Percentiles rank a stretch among this genome's conserved stretches.
Conservation (phyloP, 352 stramenopile genomes). For the Plasmopara muralis region DNA sequence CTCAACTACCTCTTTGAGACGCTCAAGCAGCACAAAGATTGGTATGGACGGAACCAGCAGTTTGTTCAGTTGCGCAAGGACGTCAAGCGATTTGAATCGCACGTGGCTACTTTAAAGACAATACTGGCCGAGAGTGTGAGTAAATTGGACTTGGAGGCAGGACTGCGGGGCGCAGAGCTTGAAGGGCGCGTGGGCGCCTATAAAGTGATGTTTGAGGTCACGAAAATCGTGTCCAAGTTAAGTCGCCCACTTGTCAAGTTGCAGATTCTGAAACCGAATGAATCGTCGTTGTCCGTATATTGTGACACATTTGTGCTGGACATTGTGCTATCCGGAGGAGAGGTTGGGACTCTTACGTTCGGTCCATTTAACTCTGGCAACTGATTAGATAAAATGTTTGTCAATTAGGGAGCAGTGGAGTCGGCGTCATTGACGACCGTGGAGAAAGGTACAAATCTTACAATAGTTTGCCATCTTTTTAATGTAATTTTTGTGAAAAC, state of each 20-base stretch:
- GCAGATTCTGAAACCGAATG: conserved; percentile 82
- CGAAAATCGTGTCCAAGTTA: conserved; percentile 80
- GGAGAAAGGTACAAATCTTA: conserved; percentile 38
- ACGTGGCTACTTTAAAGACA: conserved; percentile 61
- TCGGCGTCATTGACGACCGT: conserved; percentile 79
- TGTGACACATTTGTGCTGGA: conserved; percentile 87
- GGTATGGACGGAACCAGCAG: conserved; percentile 85
- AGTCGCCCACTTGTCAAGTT: conserved; percentile 82
- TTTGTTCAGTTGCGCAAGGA: conserved; percentile 84
- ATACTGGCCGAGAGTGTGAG: conserved; percentile 78
- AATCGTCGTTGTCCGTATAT: conserved; percentile 80
- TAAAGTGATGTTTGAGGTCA: conserved; percentile 87
- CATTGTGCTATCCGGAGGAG: conserved; percentile 66
- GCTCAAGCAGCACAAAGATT: conserved; percentile 86
- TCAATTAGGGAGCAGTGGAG: conserved; percentile 47
- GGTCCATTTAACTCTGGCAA: background rate
- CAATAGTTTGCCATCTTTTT: too few relatives aligned
- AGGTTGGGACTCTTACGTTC: conserved; percentile 39
- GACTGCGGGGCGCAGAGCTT: conserved; percentile 75
- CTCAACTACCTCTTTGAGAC: conserved; percentile 88
- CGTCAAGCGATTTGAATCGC: conserved; percentile 66
- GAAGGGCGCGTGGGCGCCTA: conserved; percentile 80
- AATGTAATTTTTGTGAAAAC: background rate
- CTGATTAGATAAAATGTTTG: background rate
- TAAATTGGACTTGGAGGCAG: conserved; percentile 76